These are phyloP conservation scores for Drosera capensis DNA, from an alignment of 148 eudicot species.

Conservation along the genomic window DNA sequence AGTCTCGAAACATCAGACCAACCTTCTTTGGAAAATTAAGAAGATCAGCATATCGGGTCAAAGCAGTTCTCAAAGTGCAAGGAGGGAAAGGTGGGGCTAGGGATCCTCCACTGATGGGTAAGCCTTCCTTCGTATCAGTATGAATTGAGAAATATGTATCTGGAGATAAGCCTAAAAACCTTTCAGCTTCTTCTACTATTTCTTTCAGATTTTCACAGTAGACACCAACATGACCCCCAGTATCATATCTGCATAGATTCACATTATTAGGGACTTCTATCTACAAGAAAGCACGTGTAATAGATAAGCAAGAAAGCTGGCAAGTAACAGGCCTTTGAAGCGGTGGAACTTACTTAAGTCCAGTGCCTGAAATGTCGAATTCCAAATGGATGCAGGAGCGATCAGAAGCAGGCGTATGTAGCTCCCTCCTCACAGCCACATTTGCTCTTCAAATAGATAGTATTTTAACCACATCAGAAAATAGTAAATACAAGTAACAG, in stretches of 20 bases:
- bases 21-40: constrained; percentile 86
- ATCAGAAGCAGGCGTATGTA: constrained; percentile 76
- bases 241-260: constrained; percentile 51
- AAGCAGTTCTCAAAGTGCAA: constrained; percentile 64
- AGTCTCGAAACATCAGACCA: neutral
- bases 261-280: too few species aligned
- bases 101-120: constrained; percentile 44
- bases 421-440: constrained; percentile 85
- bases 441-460: constrained; percentile 28
- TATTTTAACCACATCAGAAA: constrained; percentile 4
- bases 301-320: neutral
- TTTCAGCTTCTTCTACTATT: constrained; percentile 74
- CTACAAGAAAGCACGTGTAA: too few species aligned
- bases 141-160: constrained; percentile 68
- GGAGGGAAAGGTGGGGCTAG: constrained; percentile 87
- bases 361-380: constrained; percentile 70
- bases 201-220: constrained; percentile 70
- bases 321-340: neutral
- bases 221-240: constrained; percentile 98
- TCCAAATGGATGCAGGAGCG: constrained; percentile 96
- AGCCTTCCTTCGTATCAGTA: constrained; percentile 73
- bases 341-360: constrained; percentile 49
- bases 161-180: constrained; percentile 42
- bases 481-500: constrained; percentile 1
- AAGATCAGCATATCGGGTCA: constrained; percentile 82